Base-by-base conservation (phyloP, 768 basidiomycete genomes). In the Lactarius trivialis region DNA sequence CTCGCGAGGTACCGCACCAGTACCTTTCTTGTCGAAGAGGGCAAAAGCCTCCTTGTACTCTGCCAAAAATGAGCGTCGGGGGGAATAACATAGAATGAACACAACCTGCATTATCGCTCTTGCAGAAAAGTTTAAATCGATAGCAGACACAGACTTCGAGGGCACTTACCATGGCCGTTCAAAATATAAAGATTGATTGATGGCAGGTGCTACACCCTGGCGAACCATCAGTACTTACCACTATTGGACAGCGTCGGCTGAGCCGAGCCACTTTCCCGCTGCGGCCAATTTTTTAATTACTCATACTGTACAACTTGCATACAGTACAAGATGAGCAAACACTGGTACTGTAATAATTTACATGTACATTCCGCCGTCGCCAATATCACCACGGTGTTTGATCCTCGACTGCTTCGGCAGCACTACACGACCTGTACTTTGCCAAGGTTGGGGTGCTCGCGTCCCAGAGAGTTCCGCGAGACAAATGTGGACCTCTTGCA, bases 1-100 rank as follows among this genome's bases (percentile, higher is more conserved):
- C 64, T 94, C 90, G 3, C 89, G 78, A 0, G 94, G 89, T 33
- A 99, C 91, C 15, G 89, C 82, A 17, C 94, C 94, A 2, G 89
- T 91, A 39, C 97, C 97, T 67, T 86, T 86, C 79, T 98, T 98
- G 78, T 99, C 97, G 74, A 98, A 98, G 34, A 99, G 85, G 50
- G 97, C 94, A 70, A 98, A 98, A 2, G 95, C 95, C 75, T 98
- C 93, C 71, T 93, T 92, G 80, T 95, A 95, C 76, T 95, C 93
- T 91, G 59, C 14, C 41, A 58, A 24, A 32, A 59, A 54, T 61
- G 50, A 41, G 21, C 6, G 36, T 41, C 4, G 32, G 41, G 41
- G 36, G 68, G 43, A 6, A 49, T 7, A 24, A 3, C 50, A 17
- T 41, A 48, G 37, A 55, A 26, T 51, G 39, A 17, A 53, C 43